Base-by-base conservation (phyloP, 345 rosid species). In the Limnanthes douglasii region DNA sequence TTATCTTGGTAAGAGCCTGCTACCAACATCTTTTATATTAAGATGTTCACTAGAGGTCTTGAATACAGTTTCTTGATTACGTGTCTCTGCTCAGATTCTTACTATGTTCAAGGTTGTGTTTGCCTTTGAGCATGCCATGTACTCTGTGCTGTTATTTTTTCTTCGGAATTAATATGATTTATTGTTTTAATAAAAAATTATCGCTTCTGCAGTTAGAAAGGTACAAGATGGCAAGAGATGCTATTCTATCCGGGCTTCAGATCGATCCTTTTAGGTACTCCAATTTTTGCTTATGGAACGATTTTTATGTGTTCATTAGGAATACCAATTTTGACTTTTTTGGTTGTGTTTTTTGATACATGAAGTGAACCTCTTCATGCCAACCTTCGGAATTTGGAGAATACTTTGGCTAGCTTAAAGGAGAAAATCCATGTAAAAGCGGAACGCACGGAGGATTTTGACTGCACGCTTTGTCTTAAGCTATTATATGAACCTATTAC, bases 401-500 rank as follows among this genome's bases (percentile, higher is more conserved):
- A 49, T 39, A 48, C 33, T 11, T 35, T 39, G 16, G 51, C 62
- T 48, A 57, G 50, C 37, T 41, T 51, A 37, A 49, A 18, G 48
- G 51, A 34, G 36, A 68, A 55, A 51, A 45, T 43, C 46, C 51
- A 56, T 60, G 73, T 43, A 28, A 57, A 51, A 56, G 68, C 70
- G 13, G 92, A 72, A 48, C 77, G 72, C 9, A 57, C 68, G 8
- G 95, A 83, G 68, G 98, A 79, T 21, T 90, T 79, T 58, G 94
- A 77, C 46, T 90, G 95, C 67, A 84, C 86, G 1, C 69, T 90
- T 28, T 90, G 98, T 47, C 60, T 83, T 65, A 90, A 90, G 62
- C 60, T 90, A 66, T 56, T 90, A 18, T 77, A 63, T 57, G 84
- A 83, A 27, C 98, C 98, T 48, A 49, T 72, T 41, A 90, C 98